A percentile compares a stretch with the other conserved stretches of the same genome.
phyloP scores from a whole-genome alignment of 208 protist genomes.

The Trypanosoma rangeli region DNA sequence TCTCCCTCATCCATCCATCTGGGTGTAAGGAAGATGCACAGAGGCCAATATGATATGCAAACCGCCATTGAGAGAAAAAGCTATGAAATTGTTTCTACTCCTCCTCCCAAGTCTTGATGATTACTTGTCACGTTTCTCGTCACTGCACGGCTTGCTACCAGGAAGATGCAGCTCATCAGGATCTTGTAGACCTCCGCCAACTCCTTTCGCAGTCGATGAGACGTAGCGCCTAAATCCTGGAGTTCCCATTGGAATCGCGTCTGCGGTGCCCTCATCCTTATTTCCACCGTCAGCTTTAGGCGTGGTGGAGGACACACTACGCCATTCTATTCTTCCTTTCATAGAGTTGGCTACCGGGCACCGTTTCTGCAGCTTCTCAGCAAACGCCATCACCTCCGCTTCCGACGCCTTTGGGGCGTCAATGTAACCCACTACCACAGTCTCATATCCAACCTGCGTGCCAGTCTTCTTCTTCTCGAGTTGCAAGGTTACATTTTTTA shows the following conservation, averaged over 20 bases:
- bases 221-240: slow-evolving; percentile 12
- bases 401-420: slow-evolving; percentile 64
- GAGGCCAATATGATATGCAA: too few species aligned
- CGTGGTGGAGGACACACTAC: slow-evolving; percentile 3
- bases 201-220: not conserved
- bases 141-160: slow-evolving; percentile 13
- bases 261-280: not conserved
- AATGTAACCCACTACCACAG: slow-evolving; percentile 84
- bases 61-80: not conserved
- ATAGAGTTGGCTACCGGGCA: slow-evolving; percentile 73
- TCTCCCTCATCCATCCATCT: not conserved
- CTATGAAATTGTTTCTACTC: not conserved
- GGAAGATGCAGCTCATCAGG: slow-evolving; percentile 44
- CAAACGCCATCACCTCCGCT: slow-evolving; percentile 79
- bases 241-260: not conserved
- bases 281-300: not conserved
- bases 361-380: slow-evolving; percentile 64
- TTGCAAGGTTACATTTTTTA: slow-evolving; percentile 76
- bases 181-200: slow-evolving; percentile 7
- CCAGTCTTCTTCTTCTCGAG: slow-evolving; percentile 50
- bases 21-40: not conserved
- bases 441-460: slow-evolving; percentile 41
- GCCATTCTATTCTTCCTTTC: slow-evolving; percentile 38
- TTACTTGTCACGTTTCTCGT: not conserved
- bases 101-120: too few species aligned